Percentiles rank a stretch among this genome's conserved stretches.
Conservation (phyloP, 176 grass and related monocot genomes). For the Leersia perrieri region DNA sequence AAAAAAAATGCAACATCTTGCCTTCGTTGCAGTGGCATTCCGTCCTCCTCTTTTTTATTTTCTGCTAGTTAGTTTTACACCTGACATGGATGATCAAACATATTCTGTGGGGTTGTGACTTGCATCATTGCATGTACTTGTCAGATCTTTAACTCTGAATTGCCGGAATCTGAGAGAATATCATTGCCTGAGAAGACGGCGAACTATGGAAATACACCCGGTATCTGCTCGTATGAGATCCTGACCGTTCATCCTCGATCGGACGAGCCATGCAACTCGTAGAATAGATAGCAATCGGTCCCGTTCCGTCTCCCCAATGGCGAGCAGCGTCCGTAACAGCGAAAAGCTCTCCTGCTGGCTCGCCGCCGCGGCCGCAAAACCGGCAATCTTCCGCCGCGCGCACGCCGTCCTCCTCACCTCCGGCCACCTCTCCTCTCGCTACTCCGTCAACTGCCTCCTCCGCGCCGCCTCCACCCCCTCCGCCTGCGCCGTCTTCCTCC, state of each 20-base stretch:
- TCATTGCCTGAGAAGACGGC: too few relatives aligned
- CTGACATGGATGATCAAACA: neutral
- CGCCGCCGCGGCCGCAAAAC: conserved; percentile 1
- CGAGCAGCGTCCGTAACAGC: neutral
- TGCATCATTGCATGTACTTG: too few relatives aligned
- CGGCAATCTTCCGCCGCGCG: conserved; percentile 8
- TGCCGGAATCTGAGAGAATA: too few relatives aligned
- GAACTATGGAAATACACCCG: neutral
- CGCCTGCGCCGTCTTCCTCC: conserved; percentile 30
- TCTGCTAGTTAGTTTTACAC: neutral
- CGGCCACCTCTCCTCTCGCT: conserved; percentile 28
- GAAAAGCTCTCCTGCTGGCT: neutral
- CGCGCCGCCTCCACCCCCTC: conserved; percentile 16
- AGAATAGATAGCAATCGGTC: neutral
- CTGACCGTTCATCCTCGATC: neutral
- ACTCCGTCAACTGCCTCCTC: conserved; percentile 35
- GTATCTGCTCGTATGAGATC: neutral
- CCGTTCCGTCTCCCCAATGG: neutral
- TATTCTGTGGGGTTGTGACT: too few relatives aligned
- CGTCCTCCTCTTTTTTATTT: conserved; percentile 26
- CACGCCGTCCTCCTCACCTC: conserved; percentile 45
- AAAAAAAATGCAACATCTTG: neutral
- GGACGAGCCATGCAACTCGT: neutral
- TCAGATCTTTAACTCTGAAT: too few relatives aligned
- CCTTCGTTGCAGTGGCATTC: neutral